phyloP scores from a whole-genome alignment of 2,329 filamentous ascomycete species.

The Neonectria sp. region DNA sequence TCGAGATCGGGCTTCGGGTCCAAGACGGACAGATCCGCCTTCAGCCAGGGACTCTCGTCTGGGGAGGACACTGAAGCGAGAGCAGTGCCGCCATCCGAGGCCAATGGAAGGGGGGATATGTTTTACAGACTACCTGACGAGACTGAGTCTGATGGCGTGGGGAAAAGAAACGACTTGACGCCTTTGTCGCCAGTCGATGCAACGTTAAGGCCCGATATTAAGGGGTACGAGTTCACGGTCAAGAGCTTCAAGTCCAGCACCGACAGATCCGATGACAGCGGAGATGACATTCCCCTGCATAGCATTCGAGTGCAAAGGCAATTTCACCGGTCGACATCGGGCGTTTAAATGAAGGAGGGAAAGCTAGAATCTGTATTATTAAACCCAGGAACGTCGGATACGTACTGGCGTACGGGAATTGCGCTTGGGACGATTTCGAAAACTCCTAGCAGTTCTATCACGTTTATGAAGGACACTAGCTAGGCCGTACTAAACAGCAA shows the following conservation, averaged over 20 bases:
- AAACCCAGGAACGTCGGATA: background rate
- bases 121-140: conserved; percentile 55
- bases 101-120: conserved; percentile 32
- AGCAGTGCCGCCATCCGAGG: conserved; percentile 32
- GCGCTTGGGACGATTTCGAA: background rate
- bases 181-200: conserved; percentile 1
- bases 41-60: conserved; percentile 34
- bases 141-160: conserved; percentile 44
- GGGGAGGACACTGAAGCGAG: conserved; percentile 9
- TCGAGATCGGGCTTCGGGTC: conserved; percentile 44
- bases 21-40: conserved; percentile 40
- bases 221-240: conserved; percentile 51
- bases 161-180: conserved; percentile 32
- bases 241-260: conserved; percentile 49
- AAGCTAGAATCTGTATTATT: background rate
- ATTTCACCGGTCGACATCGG: conserved; percentile 49
- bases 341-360: background rate
- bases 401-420: background rate
- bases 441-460: background rate
- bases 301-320: conserved; percentile 57
- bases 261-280: conserved; percentile 47
- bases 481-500: background rate
- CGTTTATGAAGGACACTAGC: background rate
- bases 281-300: conserved; percentile 57
- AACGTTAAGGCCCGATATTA: conserved; percentile 51